Percentiles rank a stretch among this genome's conserved stretches.
Evolutionary conservation across 106 monocot genomes (phyloP).

Genomic region (Hemerocallis citrina): DNA sequence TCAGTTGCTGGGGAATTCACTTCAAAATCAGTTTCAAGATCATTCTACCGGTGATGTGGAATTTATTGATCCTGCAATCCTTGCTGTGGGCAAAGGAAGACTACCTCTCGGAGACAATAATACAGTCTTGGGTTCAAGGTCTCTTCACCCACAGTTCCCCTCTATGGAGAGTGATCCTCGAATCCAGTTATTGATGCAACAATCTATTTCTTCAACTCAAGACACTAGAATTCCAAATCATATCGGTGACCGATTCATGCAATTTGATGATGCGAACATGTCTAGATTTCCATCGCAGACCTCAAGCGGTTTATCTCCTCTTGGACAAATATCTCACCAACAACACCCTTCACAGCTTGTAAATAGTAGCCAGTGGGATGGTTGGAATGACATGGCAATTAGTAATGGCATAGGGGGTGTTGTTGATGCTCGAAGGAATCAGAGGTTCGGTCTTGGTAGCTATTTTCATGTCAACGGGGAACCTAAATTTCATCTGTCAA

Average conservation of each 20-base stretch:
- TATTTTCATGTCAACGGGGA: constrained; percentile 45
- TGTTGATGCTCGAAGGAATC: constrained; percentile 38
- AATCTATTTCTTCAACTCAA: constrained; percentile 35
- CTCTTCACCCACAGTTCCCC: constrained; percentile 34
- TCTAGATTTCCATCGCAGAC: constrained; percentile 38
- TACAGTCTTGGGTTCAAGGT: constrained; percentile 28
- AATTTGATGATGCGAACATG: constrained; percentile 46
- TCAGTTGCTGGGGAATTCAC: constrained; percentile 15
- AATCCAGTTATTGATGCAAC: constrained; percentile 57
- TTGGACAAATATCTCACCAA: constrained; percentile 37
- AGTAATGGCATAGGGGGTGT: constrained; percentile 22
- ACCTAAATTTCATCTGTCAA: constrained; percentile 27
- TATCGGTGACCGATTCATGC: constrained; percentile 33
- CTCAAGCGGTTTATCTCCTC: constrained; percentile 24
- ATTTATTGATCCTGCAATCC: constrained; percentile 87
- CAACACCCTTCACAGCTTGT: constrained; percentile 22
- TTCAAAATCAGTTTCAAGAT: constrained; percentile 37
- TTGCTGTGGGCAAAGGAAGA: constrained; percentile 82
- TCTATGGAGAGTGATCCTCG: constrained; percentile 45
- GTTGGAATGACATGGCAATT: constrained; percentile 41
- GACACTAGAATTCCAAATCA: constrained; percentile 27
- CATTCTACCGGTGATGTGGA: constrained; percentile 60
- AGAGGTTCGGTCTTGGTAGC: constrained; percentile 34
- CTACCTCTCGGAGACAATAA: constrained; percentile 35
- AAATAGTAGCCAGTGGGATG: constrained; percentile 45